Base-by-base conservation (phyloP, 2,329 filamentous ascomycete genomes). In the Hypoxylon sp. region DNA sequence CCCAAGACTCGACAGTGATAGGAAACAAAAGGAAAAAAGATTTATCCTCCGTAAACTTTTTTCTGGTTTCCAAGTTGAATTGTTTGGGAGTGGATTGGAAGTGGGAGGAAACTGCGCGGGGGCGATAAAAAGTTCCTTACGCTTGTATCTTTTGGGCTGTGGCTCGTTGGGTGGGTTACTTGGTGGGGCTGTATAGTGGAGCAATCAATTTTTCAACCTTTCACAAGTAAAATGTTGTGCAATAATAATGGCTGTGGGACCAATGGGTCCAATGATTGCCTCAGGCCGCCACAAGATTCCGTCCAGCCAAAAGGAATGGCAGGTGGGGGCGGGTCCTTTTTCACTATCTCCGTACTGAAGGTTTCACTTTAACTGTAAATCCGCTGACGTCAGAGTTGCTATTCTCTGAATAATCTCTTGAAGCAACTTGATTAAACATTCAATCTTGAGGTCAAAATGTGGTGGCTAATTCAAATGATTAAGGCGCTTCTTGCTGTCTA, bases 331-430 rank as follows among this genome's bases (percentile, higher is more conserved):
- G 56, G 55, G 64, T 59, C 52, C 32, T 34, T 23, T 64, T 52
- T 61, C 59, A 67, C 57, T 46, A n/a, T n/a, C n/a, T n/a, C n/a
- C n/a, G 45, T 25, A 9, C 1, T 30, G 6, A 30, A 30, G 28
- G 28, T 30, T 30, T 34, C 41, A 50, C 32, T 17, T 45, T 32
- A 13, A 45, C 25, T 32, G 52, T 45, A 19, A 46, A 25, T 55
- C 34, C 30, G 53, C 60, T 69, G 67, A 69, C 67, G 67, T 69
- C 67, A 67, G 57, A 57, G 53, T 62, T 61, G 13, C 51, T 41
- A 49, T 43, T 60, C 36, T 19, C 6, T 36, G 9, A 9, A 10
- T 14, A 13, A 17, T 19, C 25, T 43, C 19, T 19, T 21, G 38
- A 43, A 43, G 38, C 3, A 9, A n/a, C 36, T 41, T 41, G n/a